Base-by-base conservation (phyloP, 169 alveolate species). In the Eimeria tenella region DNA sequence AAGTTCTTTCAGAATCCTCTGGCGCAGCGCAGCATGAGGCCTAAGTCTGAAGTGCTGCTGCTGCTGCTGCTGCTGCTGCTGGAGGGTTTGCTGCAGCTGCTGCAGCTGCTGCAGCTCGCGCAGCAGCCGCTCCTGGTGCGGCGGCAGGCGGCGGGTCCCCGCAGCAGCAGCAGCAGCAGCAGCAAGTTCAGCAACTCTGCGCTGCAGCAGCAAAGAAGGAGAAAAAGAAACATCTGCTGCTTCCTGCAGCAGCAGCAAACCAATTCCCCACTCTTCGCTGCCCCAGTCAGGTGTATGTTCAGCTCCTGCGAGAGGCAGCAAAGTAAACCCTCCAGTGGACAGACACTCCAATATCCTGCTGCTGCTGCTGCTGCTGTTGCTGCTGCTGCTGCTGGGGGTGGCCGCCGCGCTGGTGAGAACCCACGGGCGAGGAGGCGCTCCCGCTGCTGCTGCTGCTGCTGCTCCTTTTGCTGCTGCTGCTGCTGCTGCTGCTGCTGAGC, bases 341-440 rank as follows among this genome's bases (percentile, higher is more conserved):
- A 75, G 15, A 25, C 86, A 75, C 53, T 75, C 86, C 58, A 75
- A 15, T 15, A 25, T 31, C 63, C 86, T 75, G 86, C 86, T 75
- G 65, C 86, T 75, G 62, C 86, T 75, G 86, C 86, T 75, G 75
- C 75, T 65, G 75, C 75, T 65, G 75, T 21, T n/a, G 17, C 75
- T 65, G n/a, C n/a, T n/a, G 65, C 19, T 9, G 53, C 21, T 31
- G 73, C 73, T 62, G 73, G 73, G 73, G 5, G 73, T 4, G n/a
- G 73, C 23, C 6, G 73, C 6, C 6, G 81, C 7, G 53, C 15
- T 5, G 4, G 53, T 3, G 63, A 50, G 21, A 4, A 49, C 86
- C 86, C 86, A 75, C 11, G 86, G 86, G 21, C 86, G 23, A 31
- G 65, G 62, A 4, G 50, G 86, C 50, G 50, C 86, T 75, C 31